Base-by-base conservation (phyloP, 805 yeast genomes). In the Allodekkera sacchari region DNA sequence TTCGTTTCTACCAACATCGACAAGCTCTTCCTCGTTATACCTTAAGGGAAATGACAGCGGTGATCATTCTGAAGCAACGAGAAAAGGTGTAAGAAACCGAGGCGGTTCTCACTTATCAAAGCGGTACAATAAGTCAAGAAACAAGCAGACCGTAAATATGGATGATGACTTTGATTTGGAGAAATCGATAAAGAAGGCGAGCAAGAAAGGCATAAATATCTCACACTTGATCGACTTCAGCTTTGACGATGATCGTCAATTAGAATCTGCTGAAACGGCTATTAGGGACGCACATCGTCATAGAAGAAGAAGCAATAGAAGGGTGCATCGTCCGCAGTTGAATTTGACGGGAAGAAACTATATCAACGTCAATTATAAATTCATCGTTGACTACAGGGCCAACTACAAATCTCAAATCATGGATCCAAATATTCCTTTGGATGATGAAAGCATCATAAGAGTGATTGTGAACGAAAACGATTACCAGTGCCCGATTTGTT, bases 401-500 rank as follows among this genome's bases (percentile, higher is more conserved):
- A 68, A 69, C 27, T 80, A 74, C 47, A 50, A 59, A 17, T 59
- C 71, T 7, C 89, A 83, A 48, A 59, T 66, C 26, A 40, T 69
- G 14, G 89, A 85, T 48, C 92, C 96, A 2, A 85, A 83, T 48
- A 53, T 74, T n/a, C 78, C 83, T 0, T 60, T 89, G 3, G 71
- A 77, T 11, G 66, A 71, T 37, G 62, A 64, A 4, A 64, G 71
- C 23, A 74, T 92, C 5, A 53, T 79, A 20, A 63, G 95, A 30
- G 84, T 89, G 5, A 52, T 85, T n/a, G 78, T 75, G 1, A 80
- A 89, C 10, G 72, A 68, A 37, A 79, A 79, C 43, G 67, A 63
- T 36, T 53, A 65, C 16, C 76, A 77, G 23, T 92, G 99, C 51
- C 97, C 98, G 0, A 89, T 92, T 18, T 92, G 99, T 53, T 61